phyloP scores from a whole-genome alignment of 306 rosid genomes.

The Psophocarpus tetragonolobus region DNA sequence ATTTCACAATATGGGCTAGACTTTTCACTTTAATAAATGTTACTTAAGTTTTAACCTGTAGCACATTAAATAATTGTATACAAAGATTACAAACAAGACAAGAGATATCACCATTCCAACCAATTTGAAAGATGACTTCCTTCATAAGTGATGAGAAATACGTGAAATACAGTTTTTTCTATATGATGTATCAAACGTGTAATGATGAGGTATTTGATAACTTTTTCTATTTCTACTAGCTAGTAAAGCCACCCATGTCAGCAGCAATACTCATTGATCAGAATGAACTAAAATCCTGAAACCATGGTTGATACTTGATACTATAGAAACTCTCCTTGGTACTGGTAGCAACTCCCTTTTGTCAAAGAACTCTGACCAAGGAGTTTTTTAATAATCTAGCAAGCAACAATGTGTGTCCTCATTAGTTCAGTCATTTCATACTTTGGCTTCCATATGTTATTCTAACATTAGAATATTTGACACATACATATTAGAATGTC shows the following conservation, averaged over 20 bases:
- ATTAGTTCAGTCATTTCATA: slow-evolving; percentile 9
- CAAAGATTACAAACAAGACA: neutral
- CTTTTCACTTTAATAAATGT: neutral
- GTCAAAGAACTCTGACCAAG: neutral
- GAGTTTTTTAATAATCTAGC: neutral
- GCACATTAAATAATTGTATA: neutral
- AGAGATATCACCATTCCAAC: neutral
- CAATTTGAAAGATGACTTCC: too few relatives aligned
- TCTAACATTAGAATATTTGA: neutral
- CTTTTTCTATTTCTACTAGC: neutral
- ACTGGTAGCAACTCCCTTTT: neutral
- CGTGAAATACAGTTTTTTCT: neutral
- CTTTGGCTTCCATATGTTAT: neutral
- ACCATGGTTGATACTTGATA: neutral
- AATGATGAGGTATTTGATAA: neutral
- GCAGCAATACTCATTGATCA: neutral
- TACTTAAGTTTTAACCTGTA: neutral
- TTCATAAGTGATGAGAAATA: neutral
- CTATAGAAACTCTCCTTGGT: neutral
- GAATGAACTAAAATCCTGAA: too few relatives aligned
- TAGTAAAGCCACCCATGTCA: neutral
- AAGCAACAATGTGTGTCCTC: neutral
- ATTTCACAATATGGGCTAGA: neutral
- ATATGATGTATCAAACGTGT: neutral
- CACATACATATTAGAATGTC: neutral